phyloP scores from a whole-genome alignment of 2,329 filamentous ascomycete genomes.

The Amauroascus niger region DNA sequence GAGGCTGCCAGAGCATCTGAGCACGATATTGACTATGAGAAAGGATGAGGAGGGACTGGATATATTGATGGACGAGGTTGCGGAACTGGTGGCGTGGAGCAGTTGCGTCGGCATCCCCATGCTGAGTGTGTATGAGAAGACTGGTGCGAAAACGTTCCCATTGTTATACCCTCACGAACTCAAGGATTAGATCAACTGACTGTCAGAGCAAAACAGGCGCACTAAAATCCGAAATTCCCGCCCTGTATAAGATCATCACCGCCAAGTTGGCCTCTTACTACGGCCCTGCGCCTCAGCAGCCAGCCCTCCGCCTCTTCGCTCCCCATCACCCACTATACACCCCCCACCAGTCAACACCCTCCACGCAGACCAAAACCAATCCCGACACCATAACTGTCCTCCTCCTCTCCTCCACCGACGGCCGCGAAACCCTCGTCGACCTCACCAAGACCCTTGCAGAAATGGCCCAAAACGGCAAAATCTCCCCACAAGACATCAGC shows the following conservation, averaged over 20 bases:
- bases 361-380: slow-evolving; percentile 19
- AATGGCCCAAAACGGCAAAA: slow-evolving; percentile 85
- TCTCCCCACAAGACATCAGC: slow-evolving; percentile 71
- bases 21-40: slow-evolving; percentile 67
- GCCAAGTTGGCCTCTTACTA: slow-evolving; percentile 82
- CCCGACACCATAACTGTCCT: slow-evolving; percentile 50
- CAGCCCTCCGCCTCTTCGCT: slow-evolving; percentile 61
- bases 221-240: slow-evolving; percentile 80
- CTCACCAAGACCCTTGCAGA: slow-evolving; percentile 87
- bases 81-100: slow-evolving; percentile 89
- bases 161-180: no score
- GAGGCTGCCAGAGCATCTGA: slow-evolving; percentile 74
- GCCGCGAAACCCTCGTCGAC: slow-evolving; percentile 87
- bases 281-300: slow-evolving; percentile 55
- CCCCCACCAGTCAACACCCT: slow-evolving; percentile 15
- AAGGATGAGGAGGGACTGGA: slow-evolving; percentile 67
- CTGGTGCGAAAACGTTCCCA: slow-evolving; percentile 51
- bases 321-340: slow-evolving; percentile 53
- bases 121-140: slow-evolving; percentile 85
- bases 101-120: slow-evolving; percentile 77
- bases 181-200: neutral
- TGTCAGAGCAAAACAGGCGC: slow-evolving; percentile 51
- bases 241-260: slow-evolving; percentile 68
- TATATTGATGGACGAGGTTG: slow-evolving; percentile 75
- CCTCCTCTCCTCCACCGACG: slow-evolving; percentile 78